Evolutionary conservation across 192 early-diverging fungal species (phyloP).

Genomic region (Linnemannia hyalina): DNA sequence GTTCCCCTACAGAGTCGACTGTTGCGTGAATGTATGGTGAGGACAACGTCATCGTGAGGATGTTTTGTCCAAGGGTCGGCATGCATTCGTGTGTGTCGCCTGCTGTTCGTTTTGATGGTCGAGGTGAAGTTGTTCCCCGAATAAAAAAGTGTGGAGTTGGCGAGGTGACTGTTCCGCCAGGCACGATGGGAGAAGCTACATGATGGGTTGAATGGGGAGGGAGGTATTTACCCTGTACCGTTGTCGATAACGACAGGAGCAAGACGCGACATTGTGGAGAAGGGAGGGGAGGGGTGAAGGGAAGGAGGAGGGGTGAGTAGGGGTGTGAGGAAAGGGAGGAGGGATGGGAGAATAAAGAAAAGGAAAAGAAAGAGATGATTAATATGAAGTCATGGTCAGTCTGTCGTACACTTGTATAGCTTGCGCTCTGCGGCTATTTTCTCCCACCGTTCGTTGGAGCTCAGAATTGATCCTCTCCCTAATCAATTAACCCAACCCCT

Average conservation of each 20-base stretch:
- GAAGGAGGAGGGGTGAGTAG: neutral
- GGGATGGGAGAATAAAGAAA: conserved; percentile 2
- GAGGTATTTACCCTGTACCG: conserved; percentile 86
- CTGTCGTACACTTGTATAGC: too few relatives aligned
- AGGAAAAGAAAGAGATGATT: neutral
- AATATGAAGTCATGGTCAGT: neutral
- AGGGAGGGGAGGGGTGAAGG: neutral
- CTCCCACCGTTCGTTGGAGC: neutral
- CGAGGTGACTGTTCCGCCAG: conserved; percentile 20
- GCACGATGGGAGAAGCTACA: neutral
- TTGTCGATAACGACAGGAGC: conserved; percentile 97
- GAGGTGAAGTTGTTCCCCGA: neutral
- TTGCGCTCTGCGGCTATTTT: neutral
- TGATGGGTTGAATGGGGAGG: neutral
- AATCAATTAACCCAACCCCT: neutral
- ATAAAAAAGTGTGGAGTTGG: neutral
- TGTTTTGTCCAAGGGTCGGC: neutral
- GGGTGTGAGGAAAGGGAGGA: neutral
- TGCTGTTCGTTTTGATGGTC: neutral
- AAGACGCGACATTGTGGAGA: conserved; percentile 58
- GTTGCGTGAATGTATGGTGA: neutral
- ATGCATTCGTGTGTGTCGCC: neutral
- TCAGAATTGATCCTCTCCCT: too few relatives aligned
- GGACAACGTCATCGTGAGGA: neutral
- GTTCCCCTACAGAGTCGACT: conserved; percentile 12